These are phyloP conservation scores for Aspergillus sparsus DNA, from an alignment of 495 filamentous ascomycete genomes.

Conservation along the genomic window DNA sequence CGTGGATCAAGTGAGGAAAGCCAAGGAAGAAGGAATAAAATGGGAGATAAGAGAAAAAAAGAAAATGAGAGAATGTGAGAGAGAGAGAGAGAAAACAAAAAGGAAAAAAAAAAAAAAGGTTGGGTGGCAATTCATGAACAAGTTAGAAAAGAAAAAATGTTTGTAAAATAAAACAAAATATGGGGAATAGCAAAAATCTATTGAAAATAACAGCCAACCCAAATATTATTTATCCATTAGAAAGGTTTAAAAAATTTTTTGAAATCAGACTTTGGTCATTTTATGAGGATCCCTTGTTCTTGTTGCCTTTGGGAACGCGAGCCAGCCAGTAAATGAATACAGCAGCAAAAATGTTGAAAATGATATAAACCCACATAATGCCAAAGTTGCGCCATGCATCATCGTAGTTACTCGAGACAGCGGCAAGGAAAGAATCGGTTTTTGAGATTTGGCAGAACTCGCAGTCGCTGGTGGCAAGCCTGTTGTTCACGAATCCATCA, in stretches of 20 bases:
- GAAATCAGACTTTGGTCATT: background rate
- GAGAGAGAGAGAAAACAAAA: background rate
- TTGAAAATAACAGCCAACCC: conserved; percentile 3
- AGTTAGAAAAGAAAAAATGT: too few species aligned
- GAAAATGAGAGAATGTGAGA: background rate
- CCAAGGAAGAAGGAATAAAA: background rate
- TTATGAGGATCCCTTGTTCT: conserved; percentile 32
- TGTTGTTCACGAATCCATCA: conserved; percentile 59
- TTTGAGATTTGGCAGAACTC: conserved; percentile 59
- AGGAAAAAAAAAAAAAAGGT: background rate
- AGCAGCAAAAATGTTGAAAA: conserved; percentile 70
- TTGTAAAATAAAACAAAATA: conserved; percentile 13
- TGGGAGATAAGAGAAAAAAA: background rate
- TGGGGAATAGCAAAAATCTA: background rate
- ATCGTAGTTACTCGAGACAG: conserved; percentile 50
- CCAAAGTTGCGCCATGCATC: conserved; percentile 76
- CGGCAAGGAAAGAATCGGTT: conserved; percentile 63
- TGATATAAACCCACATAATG: conserved; percentile 63
- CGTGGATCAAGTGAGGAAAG: background rate
- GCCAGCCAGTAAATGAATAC: conserved; percentile 77
- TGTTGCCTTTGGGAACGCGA: conserved; percentile 67
- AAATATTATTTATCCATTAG: background rate
- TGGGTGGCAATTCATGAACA: conserved; percentile 6
- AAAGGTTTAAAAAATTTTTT: conserved; percentile 8
- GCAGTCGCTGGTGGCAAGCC: conserved; percentile 55